These are phyloP conservation scores for Apiotrichum gamsii DNA, from an alignment of 1,284 basidiomycete species.

Conservation along the genomic window DNA sequence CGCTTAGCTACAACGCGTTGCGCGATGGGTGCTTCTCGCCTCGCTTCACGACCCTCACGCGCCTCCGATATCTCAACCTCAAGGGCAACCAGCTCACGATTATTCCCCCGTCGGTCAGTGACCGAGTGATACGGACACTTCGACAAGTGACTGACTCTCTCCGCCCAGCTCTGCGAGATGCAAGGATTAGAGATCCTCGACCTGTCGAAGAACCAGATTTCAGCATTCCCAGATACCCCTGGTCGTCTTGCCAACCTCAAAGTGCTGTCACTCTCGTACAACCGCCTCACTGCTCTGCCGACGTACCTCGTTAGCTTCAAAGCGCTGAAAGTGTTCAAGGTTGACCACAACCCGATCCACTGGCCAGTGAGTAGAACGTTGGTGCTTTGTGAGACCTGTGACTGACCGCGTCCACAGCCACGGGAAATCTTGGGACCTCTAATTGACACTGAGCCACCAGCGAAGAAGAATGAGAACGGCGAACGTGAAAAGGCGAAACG, in stretches of 20 bases:
- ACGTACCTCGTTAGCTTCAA: constrained; percentile 68
- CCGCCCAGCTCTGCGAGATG: constrained; percentile 68
- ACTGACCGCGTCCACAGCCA: constrained; percentile 10
- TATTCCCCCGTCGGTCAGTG: constrained; percentile 79
- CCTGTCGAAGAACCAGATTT: constrained; percentile 87
- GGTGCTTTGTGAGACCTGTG: constrained; percentile 10
- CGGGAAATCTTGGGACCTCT: constrained; percentile 36
- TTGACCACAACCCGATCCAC: constrained; percentile 84
- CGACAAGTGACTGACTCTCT: background rate
- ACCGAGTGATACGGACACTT: background rate
- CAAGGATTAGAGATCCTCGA: constrained; percentile 89
- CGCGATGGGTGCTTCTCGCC: constrained; percentile 61
- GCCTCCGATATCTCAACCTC: constrained; percentile 86
- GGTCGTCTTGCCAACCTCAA: constrained; percentile 75
- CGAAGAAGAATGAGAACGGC: background rate
- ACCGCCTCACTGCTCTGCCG: constrained; percentile 74
- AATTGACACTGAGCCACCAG: constrained; percentile 15
- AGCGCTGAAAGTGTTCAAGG: constrained; percentile 71
- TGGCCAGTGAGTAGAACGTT: constrained; percentile 58
- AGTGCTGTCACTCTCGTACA: constrained; percentile 82
- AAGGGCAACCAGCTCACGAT: constrained; percentile 77
- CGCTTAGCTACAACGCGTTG: constrained; percentile 79
- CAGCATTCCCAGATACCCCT: constrained; percentile 67
- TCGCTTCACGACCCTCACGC: constrained; percentile 68
- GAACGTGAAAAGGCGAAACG: constrained; percentile 18